Evolutionary conservation across 306 rosid genomes (phyloP).

Genomic region (Sechiopsis laciniata): DNA sequence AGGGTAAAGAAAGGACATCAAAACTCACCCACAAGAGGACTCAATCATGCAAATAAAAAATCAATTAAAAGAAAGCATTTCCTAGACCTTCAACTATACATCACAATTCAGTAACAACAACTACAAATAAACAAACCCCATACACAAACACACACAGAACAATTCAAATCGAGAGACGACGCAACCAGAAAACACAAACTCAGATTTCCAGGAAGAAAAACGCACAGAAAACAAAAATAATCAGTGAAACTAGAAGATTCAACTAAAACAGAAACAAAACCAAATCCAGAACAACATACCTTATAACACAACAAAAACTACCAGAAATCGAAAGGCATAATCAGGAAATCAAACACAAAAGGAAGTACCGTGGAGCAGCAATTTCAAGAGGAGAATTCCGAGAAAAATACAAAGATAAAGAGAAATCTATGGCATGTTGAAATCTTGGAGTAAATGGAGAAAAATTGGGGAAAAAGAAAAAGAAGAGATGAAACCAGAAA

Average conservation of each 20-base stretch:
- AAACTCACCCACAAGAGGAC: neutral
- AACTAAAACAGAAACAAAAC: neutral
- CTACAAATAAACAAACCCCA: neutral
- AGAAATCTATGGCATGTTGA: neutral
- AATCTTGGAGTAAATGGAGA: neutral
- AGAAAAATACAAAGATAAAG: neutral
- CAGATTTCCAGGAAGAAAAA: neutral
- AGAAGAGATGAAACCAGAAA: neutral
- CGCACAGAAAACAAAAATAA: neutral
- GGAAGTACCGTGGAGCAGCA: neutral
- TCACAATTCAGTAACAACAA: neutral
- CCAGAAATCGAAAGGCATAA: neutral
- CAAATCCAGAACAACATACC: neutral
- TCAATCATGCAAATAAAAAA: constrained; percentile 6
- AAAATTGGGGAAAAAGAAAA: neutral
- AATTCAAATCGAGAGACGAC: neutral
- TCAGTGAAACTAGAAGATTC: neutral
- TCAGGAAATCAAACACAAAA: neutral
- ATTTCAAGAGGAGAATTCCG: neutral
- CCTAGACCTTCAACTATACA: neutral
- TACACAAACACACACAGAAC: neutral
- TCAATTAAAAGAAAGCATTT: neutral
- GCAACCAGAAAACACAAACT: neutral
- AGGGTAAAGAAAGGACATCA: neutral
- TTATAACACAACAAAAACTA: neutral